These are phyloP conservation scores for Neonectria hederae DNA, from an alignment of 2,329 filamentous ascomycete species.

Conservation along the genomic window DNA sequence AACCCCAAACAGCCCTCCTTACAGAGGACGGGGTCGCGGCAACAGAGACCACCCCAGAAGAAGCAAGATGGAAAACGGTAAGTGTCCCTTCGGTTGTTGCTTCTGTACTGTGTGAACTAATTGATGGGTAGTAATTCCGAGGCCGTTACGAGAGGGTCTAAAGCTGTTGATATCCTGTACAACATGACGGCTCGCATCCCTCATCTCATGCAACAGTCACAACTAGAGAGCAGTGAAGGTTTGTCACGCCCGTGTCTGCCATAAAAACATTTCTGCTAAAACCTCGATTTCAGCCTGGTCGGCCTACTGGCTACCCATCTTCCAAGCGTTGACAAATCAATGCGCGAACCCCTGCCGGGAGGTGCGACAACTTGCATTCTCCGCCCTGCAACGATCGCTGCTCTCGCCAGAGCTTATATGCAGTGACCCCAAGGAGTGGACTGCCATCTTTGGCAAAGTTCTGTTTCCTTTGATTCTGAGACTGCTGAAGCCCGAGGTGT, in stretches of 20 bases:
- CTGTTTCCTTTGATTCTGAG: conserved; percentile 90
- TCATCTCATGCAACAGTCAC: conserved; percentile 88
- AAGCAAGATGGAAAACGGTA: conserved; percentile 43
- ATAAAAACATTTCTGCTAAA: background rate
- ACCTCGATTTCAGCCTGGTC: conserved; percentile 79
- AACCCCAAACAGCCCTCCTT: conserved; percentile 76
- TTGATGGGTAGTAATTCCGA: conserved; percentile 49
- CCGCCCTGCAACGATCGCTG: conserved; percentile 84
- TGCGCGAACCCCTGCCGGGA: conserved; percentile 95
- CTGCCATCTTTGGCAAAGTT: conserved; percentile 91
- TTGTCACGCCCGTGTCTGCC: conserved; percentile 35
- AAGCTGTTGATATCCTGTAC: conserved; percentile 83
- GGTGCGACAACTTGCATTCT: conserved; percentile 88
- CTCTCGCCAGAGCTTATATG: conserved; percentile 85
- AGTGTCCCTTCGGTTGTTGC: background rate
- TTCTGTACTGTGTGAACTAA: background rate
- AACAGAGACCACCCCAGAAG: conserved; percentile 45
- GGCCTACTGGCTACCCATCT: conserved; percentile 96
- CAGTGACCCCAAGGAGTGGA: conserved; percentile 91
- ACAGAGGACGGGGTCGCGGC: conserved; percentile 68
- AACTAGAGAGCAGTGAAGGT: conserved; percentile 88
- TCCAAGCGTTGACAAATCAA: conserved; percentile 86
- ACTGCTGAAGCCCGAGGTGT: conserved; percentile 92
- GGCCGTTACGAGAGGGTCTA: conserved; percentile 78
- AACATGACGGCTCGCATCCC: conserved; percentile 84